Evolutionary conservation across 345 rosid species (phyloP).

Genomic region (Ceriops zippeliana): DNA sequence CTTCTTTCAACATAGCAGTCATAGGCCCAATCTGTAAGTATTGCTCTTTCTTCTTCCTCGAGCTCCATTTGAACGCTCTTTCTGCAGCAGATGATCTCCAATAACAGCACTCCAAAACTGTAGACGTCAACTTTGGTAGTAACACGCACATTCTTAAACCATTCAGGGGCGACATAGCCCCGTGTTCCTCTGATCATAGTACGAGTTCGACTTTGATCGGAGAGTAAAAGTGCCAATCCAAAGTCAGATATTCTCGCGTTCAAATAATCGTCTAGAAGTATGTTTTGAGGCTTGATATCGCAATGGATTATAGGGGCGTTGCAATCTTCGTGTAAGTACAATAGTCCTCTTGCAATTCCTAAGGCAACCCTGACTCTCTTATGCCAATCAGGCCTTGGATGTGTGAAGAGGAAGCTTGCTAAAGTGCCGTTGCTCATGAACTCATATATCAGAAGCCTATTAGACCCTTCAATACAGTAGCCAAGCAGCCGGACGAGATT

Average conservation of each 20-base stretch:
- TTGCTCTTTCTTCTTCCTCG: neutral
- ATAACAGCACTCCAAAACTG: too few relatives aligned
- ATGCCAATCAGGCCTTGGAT: too few relatives aligned
- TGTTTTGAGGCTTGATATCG: too few relatives aligned
- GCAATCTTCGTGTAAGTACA: too few relatives aligned
- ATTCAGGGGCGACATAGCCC: neutral
- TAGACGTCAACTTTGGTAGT: too few relatives aligned
- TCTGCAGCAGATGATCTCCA: too few relatives aligned
- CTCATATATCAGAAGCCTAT: neutral
- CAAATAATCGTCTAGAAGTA: neutral
- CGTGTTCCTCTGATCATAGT: constrained; percentile 19
- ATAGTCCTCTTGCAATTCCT: too few relatives aligned
- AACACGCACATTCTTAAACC: too few relatives aligned
- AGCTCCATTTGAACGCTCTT: neutral
- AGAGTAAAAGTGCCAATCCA: constrained; percentile 6
- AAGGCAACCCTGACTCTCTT: too few relatives aligned
- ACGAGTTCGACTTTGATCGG: constrained; percentile 8
- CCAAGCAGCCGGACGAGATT: constrained; percentile 1
- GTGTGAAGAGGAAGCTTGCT: neutral
- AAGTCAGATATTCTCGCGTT: constrained; percentile 16
- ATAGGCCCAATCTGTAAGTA: constrained; percentile 10
- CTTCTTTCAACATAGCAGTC: too few relatives aligned
- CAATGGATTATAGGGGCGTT: too few relatives aligned
- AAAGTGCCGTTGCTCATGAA: neutral
- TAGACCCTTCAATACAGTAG: neutral